Evolutionary conservation across 371 early-diverging fungal species (phyloP), one percentile per base, ranked within the genome.

Genomic region (Neoconidiobolus thromboides): DNA sequence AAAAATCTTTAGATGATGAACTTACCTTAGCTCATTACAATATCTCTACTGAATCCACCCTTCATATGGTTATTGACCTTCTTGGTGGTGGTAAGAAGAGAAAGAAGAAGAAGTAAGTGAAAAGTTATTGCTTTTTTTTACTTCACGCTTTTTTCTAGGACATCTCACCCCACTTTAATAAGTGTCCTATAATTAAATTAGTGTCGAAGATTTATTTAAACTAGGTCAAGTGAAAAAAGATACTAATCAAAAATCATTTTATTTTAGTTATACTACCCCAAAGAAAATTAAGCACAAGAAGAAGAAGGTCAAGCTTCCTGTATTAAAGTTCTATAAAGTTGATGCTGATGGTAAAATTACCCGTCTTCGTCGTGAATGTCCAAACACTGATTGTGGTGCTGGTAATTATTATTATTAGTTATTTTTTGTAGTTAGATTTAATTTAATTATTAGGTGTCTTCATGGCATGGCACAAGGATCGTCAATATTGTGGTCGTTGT

Each of bases 221-320:
- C 26, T 26, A 49, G 49, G 49, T 49, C 26, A 49, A 49, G 49
- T 26, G 26, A 26, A 26, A 26, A 26, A 26, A 26, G 26, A 26
- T 10, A 26, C 6, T 5, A 14, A 12, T 10, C 4, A 12, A 10
- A 15, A 14, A 43, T 14, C 57, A n/a, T 43, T 39, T 15, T 58
- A 12, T 10, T 44, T 44, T 49, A 62, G 62, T 68, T 95, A 96
- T 86, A 96, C 95, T 70, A 96, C 97, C 68, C 97, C 97, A 79
- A 95, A 96, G 91, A 95, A 95, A 88, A 91, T 91, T 76, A 87
- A 91, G 81, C 95, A 96, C 89, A 93, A 93, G 91, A 80, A 86
- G 75, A 91, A 87, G 82, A 95, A 95, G 84, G 93, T 93, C 77
- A 95, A 93, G 81, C 76, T 93, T 73, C 87, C 96, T 59, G 84